A percentile compares a stretch with the other conserved stretches of the same genome.
Evolutionary conservation across 169 alveolate genomes (phyloP).

Genomic region (Pseudocohnilembus persalinus): DNA sequence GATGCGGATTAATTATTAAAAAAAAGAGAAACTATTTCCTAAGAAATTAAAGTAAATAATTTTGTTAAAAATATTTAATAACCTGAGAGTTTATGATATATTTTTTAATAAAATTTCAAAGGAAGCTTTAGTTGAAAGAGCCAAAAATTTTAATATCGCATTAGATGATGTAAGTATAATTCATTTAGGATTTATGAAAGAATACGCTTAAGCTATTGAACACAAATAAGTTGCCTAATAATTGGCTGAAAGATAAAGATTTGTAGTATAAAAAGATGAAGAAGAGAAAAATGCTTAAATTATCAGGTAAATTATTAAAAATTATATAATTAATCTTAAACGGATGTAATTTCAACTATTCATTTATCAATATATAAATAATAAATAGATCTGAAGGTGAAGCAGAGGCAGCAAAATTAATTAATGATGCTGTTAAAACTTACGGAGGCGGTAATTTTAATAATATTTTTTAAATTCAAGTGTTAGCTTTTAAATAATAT

Average conservation of each 20-base stretch:
- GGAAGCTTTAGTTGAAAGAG: constrained; percentile 56
- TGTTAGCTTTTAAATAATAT: too few relatives aligned
- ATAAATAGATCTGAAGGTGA: constrained; percentile 66
- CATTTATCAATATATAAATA: too few relatives aligned
- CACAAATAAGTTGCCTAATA: constrained; percentile 65
- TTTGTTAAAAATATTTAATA: too few relatives aligned
- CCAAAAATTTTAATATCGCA: constrained; percentile 60
- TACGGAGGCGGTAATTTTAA: constrained; percentile 93
- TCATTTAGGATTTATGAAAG: constrained; percentile 61
- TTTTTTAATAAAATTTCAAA: not conserved
- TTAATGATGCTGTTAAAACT: constrained; percentile 93
- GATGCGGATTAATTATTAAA: constrained; percentile 69
- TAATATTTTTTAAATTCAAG: not conserved
- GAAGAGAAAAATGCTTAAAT: constrained; percentile 66
- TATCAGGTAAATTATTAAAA: not conserved
- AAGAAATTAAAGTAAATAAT: constrained; percentile 50
- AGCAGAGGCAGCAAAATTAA: constrained; percentile 72
- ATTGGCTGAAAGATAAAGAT: constrained; percentile 68
- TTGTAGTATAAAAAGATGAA: constrained; percentile 62
- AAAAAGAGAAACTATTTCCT: constrained; percentile 69
- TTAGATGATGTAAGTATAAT: constrained; percentile 72
- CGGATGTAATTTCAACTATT: too few relatives aligned
- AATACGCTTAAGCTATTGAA: constrained; percentile 71
- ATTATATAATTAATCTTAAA: too few relatives aligned
- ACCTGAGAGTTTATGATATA: not conserved